phyloP scores from a whole-genome alignment of 2,329 filamentous ascomycete species.

The Neopestalotiopsis clavispora region DNA sequence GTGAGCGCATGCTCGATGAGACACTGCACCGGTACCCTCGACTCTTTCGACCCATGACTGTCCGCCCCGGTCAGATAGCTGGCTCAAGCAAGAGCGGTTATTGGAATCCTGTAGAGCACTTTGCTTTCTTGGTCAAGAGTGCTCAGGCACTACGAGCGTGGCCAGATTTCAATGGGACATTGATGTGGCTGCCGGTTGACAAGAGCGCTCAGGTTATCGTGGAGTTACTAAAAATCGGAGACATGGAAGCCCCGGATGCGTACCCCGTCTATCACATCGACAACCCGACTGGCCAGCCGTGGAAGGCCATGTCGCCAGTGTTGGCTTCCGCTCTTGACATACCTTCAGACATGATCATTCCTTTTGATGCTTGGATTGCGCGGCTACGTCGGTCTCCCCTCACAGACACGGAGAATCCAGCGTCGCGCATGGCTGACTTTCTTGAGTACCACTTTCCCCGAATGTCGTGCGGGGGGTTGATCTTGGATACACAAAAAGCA shows the following conservation, averaged over 20 bases:
- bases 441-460: not conserved
- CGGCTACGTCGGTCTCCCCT: not conserved
- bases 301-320: constrained; percentile 8
- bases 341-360: not conserved
- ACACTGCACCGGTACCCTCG: no score
- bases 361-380: not conserved
- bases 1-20: no score
- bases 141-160: no score
- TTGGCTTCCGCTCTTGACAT: not conserved
- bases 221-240: no score
- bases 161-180: no score
- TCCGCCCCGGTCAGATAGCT: no score
- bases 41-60: no score
- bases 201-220: not conserved
- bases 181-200: not conserved
- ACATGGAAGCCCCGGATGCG: no score
- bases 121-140: no score
- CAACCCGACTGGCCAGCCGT: constrained; percentile 1
- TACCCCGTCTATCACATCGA: constrained; percentile 12
- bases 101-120: no score
- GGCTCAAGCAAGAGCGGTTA: no score
- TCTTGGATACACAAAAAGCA: not conserved
- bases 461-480: not conserved
- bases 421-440: not conserved
- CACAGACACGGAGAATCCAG: not conserved